A percentile compares a stretch with the other conserved stretches of the same genome.
These are phyloP conservation scores for Ottelia alismoides DNA, from an alignment of 106 monocot genomes.

Conservation along the genomic window DNA sequence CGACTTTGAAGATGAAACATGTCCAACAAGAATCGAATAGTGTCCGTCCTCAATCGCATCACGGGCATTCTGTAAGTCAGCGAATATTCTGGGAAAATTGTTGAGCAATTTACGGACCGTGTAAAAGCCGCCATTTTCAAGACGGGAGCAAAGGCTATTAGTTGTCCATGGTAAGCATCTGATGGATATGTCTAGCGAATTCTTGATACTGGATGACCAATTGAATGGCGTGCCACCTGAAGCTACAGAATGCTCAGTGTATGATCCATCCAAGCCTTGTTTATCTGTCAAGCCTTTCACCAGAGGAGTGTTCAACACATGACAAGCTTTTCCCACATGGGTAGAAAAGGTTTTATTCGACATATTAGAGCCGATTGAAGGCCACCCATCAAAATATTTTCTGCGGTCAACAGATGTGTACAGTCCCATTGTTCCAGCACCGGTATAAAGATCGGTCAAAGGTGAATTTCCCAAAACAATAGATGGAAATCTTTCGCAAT, in stretches of 20 bases:
- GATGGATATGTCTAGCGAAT: constrained; percentile 48
- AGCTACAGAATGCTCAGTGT: constrained; percentile 11
- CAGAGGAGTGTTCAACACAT: constrained; percentile 9
- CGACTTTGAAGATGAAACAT: constrained; percentile 74
- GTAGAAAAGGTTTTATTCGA: constrained; percentile 15
- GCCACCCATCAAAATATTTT: constrained; percentile 17
- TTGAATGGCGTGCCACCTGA: constrained; percentile 1
- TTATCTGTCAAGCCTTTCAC: constrained; percentile 13
- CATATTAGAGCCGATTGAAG: constrained; percentile 9
- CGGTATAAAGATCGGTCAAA: constrained; percentile 57
- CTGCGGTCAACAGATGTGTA: neutral
- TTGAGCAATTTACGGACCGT: constrained; percentile 95
- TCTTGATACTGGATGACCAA: constrained; percentile 5
- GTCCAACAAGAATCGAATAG: constrained; percentile 70
- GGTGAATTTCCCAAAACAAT: constrained; percentile 73
- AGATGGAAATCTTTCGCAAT: constrained; percentile 60
- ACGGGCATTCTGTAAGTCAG: constrained; percentile 61
- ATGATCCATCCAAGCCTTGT: constrained; percentile 8
- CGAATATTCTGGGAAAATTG: constrained; percentile 93
- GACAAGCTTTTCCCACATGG: constrained; percentile 1
- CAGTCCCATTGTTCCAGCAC: constrained; percentile 14
- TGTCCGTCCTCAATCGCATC: constrained; percentile 51
- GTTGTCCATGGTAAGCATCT: constrained; percentile 39
- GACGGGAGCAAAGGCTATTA: constrained; percentile 29
- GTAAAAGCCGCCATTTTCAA: constrained; percentile 70